Percentiles rank a stretch among this genome's conserved stretches.
phyloP scores from a whole-genome alignment of 805 yeast genomes.

The Brettanomyces nanus region DNA sequence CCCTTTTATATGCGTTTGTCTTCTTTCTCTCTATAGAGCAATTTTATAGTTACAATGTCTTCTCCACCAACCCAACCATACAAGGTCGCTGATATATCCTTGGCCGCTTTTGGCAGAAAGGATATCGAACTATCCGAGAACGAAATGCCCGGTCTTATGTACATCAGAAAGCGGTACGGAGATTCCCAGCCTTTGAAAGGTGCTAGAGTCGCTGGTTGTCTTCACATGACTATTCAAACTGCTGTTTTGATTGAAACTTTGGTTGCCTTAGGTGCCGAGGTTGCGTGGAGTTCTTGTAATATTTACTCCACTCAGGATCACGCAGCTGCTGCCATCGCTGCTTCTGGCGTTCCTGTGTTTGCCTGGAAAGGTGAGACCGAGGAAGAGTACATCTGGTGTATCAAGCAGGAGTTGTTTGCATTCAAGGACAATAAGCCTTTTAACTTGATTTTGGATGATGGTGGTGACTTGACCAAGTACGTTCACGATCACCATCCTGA shows the following conservation, averaged over 20 bases:
- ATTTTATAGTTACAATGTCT: no score
- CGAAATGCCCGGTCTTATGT: slow-evolving; percentile 99
- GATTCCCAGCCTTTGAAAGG: slow-evolving; percentile 91
- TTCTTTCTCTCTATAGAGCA: no score
- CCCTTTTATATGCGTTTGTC: no score
- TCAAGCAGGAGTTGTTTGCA: slow-evolving; percentile 96
- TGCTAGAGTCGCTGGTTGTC: slow-evolving; percentile 98
- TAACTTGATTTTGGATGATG: slow-evolving; percentile 96
- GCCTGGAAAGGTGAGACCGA: slow-evolving; percentile 99
- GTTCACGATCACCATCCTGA: slow-evolving; percentile 98
- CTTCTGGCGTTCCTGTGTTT: slow-evolving; percentile 97
- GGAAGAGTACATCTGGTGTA: slow-evolving; percentile 99
- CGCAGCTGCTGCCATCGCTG: slow-evolving; percentile 99
- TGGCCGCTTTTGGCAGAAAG: slow-evolving; percentile 99
- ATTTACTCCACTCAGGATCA: slow-evolving; percentile 99
- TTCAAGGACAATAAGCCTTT: slow-evolving; percentile 94
- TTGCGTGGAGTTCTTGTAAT: slow-evolving; percentile 99
- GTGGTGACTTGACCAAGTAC: slow-evolving; percentile 96
- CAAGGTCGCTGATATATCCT: slow-evolving; percentile 96
- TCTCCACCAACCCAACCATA: slow-evolving; percentile 62
- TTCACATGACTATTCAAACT: slow-evolving; percentile 99
- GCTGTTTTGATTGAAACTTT: slow-evolving; percentile 98
- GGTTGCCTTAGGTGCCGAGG: slow-evolving; percentile 97
- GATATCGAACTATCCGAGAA: slow-evolving; percentile 98
- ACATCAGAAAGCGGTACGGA: slow-evolving; percentile 91